A percentile compares a stretch with the other conserved stretches of the same genome.
Conservation (phyloP, 441 rosid species). For the Arabidopsis lyrata region DNA sequence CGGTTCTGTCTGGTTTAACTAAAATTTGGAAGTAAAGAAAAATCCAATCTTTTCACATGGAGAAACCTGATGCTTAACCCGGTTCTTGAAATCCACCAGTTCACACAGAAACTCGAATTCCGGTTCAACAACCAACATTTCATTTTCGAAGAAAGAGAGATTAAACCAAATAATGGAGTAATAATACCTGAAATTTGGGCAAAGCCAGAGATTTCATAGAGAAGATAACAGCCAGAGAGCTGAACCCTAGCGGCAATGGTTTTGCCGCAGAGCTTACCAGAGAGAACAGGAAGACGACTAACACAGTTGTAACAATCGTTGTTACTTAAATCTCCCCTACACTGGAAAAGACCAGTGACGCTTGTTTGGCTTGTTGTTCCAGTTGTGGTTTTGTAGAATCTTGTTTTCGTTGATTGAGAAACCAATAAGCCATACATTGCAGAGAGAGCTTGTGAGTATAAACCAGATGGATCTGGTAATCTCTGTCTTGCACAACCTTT, state of each 20-base stretch:
- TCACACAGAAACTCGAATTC: neutral
- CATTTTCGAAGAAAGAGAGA: too few relatives aligned
- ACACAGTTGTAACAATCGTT: slow-evolving; percentile 93
- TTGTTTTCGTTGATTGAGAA: slow-evolving; percentile 77
- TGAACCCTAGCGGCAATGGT: slow-evolving; percentile 92
- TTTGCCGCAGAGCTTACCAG: slow-evolving; percentile 79
- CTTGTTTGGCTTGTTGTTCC: slow-evolving; percentile 73
- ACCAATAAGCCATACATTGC: slow-evolving; percentile 86
- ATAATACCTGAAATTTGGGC: slow-evolving; percentile 64
- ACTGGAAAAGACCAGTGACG: slow-evolving; percentile 91
- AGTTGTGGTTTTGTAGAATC: slow-evolving; percentile 82
- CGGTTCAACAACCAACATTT: too few relatives aligned
- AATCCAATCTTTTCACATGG: neutral
- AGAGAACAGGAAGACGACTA: slow-evolving; percentile 76
- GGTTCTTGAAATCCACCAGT: neutral
- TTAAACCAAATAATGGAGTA: too few relatives aligned
- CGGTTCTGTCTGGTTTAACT: slow-evolving; percentile 2
- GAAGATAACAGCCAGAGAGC: slow-evolving; percentile 84
- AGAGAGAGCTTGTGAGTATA: slow-evolving; percentile 88
- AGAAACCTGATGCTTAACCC: neutral
- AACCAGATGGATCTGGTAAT: slow-evolving; percentile 81
- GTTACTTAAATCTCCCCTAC: slow-evolving; percentile 87
- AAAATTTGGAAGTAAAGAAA: neutral
- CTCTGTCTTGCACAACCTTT: slow-evolving; percentile 87
- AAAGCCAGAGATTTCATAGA: slow-evolving; percentile 87